Conservation (phyloP, 768 basidiomycete genomes). For the Naganishia friedmannii region DNA sequence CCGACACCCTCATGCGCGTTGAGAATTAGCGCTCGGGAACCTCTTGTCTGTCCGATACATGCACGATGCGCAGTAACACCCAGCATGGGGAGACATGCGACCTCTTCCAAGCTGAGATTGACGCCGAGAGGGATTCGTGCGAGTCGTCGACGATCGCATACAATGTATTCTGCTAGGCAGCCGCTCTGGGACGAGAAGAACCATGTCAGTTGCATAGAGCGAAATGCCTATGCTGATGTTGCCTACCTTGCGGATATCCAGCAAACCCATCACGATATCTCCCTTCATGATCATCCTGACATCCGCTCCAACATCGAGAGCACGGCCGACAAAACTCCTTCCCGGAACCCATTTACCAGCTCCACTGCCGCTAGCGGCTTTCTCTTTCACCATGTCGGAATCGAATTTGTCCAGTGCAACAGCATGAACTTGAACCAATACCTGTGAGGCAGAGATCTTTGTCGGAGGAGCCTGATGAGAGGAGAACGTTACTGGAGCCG, state of each 20-base stretch:
- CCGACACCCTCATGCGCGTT: conserved; percentile 58
- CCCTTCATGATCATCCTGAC: conserved; percentile 68
- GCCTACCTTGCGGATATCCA: conserved; percentile 75
- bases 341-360: conserved; percentile 74
- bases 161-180: conserved; percentile 81
- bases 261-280: conserved; percentile 80
- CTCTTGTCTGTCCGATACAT: conserved; percentile 57
- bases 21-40: conserved; percentile 62
- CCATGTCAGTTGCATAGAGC: conserved; percentile 25
- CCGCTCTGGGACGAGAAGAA: conserved; percentile 61
- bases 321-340: conserved; percentile 78
- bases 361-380: conserved; percentile 43
- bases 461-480: conserved; percentile 69
- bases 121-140: conserved; percentile 68
- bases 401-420: conserved; percentile 78
- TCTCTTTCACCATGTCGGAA: conserved; percentile 62
- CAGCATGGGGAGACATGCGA: conserved; percentile 73
- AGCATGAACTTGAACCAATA: conserved; percentile 86
- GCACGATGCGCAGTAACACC: conserved; percentile 81
- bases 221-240: conserved; percentile 13
- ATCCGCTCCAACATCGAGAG: conserved; percentile 77
- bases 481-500: conserved; percentile 61
- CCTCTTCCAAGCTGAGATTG: conserved; percentile 63
- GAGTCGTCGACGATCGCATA: conserved; percentile 73
- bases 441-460: conserved; percentile 65